Conservation (phyloP, 2,329 filamentous ascomycete genomes). For the Phialophora tarda region DNA sequence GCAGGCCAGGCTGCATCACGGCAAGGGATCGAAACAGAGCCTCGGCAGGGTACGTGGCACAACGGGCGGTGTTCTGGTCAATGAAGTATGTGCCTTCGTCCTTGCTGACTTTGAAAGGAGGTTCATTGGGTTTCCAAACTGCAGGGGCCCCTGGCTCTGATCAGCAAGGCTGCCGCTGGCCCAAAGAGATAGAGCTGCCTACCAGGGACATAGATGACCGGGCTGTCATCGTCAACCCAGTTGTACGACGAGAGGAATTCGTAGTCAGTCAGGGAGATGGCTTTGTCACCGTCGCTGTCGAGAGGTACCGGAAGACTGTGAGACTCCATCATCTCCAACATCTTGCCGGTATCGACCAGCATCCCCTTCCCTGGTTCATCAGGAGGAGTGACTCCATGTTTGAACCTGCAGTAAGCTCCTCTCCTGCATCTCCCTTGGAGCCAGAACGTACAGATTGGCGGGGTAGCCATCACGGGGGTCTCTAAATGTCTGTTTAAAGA, state of each 20-base stretch:
- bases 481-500: not conserved
- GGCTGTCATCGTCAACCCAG: slow-evolving; percentile 52
- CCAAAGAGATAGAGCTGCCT: slow-evolving; percentile 18
- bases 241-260: slow-evolving; percentile 57
- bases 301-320: not conserved
- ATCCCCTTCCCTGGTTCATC: not conserved
- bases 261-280: slow-evolving; percentile 33
- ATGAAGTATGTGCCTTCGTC: slow-evolving; percentile 49
- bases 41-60: slow-evolving; percentile 41
- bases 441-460: not conserved
- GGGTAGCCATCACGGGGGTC: not conserved
- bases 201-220: slow-evolving; percentile 57
- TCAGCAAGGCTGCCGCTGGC: not conserved
- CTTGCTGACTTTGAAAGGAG: slow-evolving; percentile 33
- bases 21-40: slow-evolving; percentile 36
- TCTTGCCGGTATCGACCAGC: not conserved
- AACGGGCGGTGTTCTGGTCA: slow-evolving; percentile 54
- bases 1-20: not conserved
- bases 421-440: slow-evolving; percentile 2
- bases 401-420: not conserved
- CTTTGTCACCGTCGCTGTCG: not conserved
- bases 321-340: not conserved
- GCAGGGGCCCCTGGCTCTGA: not conserved
- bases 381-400: not conserved
- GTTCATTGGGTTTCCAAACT: not conserved